A percentile compares a stretch with the other conserved stretches of the same genome.
Evolutionary conservation across 2,329 filamentous ascomycete genomes (phyloP).

Genomic region (Pezicula radicicola): DNA sequence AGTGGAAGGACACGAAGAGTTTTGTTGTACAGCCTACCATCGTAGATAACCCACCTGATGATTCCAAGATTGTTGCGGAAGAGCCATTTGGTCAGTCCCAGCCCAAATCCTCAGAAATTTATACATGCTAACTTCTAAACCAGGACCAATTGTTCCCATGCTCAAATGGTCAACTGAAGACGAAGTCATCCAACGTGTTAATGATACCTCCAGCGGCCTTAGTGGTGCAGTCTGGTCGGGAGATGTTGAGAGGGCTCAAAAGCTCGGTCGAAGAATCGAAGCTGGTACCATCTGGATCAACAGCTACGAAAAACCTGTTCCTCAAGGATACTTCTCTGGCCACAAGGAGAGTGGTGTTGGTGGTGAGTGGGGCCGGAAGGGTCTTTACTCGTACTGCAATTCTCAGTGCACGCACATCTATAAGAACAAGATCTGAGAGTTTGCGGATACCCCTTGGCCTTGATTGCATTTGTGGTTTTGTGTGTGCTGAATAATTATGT

Average conservation of each 20-base stretch:
- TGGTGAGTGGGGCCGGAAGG: constrained; percentile 20
- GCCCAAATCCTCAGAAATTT: neutral
- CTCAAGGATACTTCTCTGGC: constrained; percentile 34
- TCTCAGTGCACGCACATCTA: neutral
- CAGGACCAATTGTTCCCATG: constrained; percentile 58
- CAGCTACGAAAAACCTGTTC: constrained; percentile 42
- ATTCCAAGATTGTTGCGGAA: constrained; percentile 52
- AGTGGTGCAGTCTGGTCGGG: constrained; percentile 56
- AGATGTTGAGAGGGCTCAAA: constrained; percentile 46
- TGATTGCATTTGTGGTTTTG: no score
- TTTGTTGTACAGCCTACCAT: constrained; percentile 58
- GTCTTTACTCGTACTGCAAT: neutral
- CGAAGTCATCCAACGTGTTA: constrained; percentile 54
- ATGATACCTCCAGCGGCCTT: constrained; percentile 47
- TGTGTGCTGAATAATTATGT: no score
- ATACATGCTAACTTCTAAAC: neutral
- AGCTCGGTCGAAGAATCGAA: constrained; percentile 50
- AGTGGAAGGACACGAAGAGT: constrained; percentile 33
- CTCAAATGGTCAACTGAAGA: constrained; percentile 58
- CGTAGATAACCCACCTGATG: constrained; percentile 52
- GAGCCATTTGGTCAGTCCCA: constrained; percentile 48
- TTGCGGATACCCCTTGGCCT: no score
- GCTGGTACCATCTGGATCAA: constrained; percentile 62
- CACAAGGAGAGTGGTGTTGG: constrained; percentile 31
- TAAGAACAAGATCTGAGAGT: neutral